phyloP scores from a whole-genome alignment of 2,329 filamentous ascomycete species.

The Blastomyces parvus region DNA sequence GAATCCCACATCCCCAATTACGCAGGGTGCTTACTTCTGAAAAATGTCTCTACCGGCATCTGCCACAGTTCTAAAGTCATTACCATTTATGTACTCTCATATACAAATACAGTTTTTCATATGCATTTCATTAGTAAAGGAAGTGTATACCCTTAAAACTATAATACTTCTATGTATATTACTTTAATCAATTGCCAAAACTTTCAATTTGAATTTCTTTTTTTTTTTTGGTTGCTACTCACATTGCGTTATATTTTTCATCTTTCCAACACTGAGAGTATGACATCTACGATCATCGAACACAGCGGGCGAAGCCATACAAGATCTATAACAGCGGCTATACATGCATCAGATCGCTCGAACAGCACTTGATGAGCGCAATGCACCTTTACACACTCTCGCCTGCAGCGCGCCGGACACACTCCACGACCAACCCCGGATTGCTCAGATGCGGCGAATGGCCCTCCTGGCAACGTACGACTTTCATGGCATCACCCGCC shows the following conservation, averaged over 20 bases:
- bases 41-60: too few species aligned
- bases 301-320: background rate
- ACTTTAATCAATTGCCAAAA: too few species aligned
- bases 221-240: too few species aligned
- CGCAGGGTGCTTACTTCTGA: too few species aligned
- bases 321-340: background rate
- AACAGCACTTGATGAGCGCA: background rate
- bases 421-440: constrained; percentile 20
- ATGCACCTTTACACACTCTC: constrained; percentile 10
- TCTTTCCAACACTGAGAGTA: background rate
- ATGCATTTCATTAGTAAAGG: too few species aligned
- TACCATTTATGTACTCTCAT: too few species aligned
- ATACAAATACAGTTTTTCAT: too few species aligned
- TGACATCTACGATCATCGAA: background rate
- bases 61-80: too few species aligned
- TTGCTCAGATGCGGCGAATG: constrained; percentile 25
- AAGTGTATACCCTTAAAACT: too few species aligned
- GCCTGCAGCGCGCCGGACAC: constrained; percentile 20
- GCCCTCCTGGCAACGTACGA: constrained; percentile 23
- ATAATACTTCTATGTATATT: too few species aligned
- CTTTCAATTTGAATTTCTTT: too few species aligned
- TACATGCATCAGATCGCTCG: background rate
- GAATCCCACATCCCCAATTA: background rate
- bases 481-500: constrained; percentile 19
- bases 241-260: background rate